Conservation (phyloP, 495 filamentous ascomycete genomes). For the Aspergillus baeticus region DNA sequence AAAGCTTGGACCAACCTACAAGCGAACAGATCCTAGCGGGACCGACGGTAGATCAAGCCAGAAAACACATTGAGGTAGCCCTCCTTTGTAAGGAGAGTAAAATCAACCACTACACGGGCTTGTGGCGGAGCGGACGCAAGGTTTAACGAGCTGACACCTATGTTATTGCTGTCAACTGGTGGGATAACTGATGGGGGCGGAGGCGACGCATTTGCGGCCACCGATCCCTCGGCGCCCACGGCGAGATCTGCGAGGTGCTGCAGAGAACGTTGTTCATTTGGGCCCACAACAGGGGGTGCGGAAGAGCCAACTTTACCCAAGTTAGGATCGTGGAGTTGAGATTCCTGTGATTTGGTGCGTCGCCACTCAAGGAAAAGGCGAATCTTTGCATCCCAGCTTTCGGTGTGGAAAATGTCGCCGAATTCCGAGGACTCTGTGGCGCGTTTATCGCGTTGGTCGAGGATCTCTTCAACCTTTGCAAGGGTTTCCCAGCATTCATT, state of each 20-base stretch:
- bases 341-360: constrained; percentile 40
- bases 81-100: constrained; percentile 44
- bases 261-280: constrained; percentile 51
- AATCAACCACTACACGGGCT: constrained; percentile 41
- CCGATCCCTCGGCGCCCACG: constrained; percentile 45
- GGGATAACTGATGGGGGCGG: constrained; percentile 33
- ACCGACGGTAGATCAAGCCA: constrained; percentile 39
- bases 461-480: constrained; percentile 44
- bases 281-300: constrained; percentile 42
- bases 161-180: constrained; percentile 24
- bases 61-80: constrained; percentile 48
- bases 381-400: constrained; percentile 45
- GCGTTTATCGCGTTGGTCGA: constrained; percentile 37
- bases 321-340: constrained; percentile 35
- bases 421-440: constrained; percentile 29
- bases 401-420: constrained; percentile 39
- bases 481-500: constrained; percentile 46
- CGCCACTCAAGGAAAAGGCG: constrained; percentile 48
- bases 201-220: constrained; percentile 32
- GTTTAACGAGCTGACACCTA: constrained; percentile 30
- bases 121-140: constrained; percentile 28
- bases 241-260: constrained; percentile 68
- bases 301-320: constrained; percentile 21
- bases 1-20: neutral
- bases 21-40: constrained; percentile 20